Percentiles rank a stretch among this genome's conserved stretches.
These are phyloP conservation scores for Fusarium sp. DNA, from an alignment of 2,329 filamentous ascomycete species.

Conservation along the genomic window DNA sequence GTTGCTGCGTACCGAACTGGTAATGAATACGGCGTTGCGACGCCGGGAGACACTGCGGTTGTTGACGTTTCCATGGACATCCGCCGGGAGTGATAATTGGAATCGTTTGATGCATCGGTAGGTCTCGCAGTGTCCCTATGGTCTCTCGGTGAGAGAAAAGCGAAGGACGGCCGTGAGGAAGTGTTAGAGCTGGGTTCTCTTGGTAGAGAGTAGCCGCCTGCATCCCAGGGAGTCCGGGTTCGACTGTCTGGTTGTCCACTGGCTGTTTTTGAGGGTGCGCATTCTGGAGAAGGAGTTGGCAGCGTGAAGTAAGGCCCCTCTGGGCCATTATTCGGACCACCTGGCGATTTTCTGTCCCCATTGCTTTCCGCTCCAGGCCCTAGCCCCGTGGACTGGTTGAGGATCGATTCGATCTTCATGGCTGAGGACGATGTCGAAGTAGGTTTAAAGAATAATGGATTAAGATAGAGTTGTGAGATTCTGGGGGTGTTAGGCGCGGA, in stretches of 20 bases:
- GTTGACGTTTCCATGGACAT: slow-evolving; percentile 48
- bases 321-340: slow-evolving; percentile 9
- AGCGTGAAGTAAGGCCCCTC: slow-evolving; percentile 37
- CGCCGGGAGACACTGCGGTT: slow-evolving; percentile 16
- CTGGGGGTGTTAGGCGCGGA: slow-evolving; percentile 9
- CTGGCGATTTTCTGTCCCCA: slow-evolving; percentile 17
- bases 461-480: slow-evolving; percentile 11
- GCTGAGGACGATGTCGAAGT: not conserved
- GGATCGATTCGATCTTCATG: slow-evolving; percentile 37
- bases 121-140: slow-evolving; percentile 35
- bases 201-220: slow-evolving; percentile 61
- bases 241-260: slow-evolving; percentile 36
- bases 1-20: slow-evolving; percentile 40
- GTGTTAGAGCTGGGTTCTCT: slow-evolving; percentile 54
- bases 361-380: slow-evolving; percentile 14
- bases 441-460: slow-evolving; percentile 7
- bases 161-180: slow-evolving; percentile 35
- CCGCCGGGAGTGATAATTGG: slow-evolving; percentile 45
- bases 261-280: slow-evolving; percentile 37
- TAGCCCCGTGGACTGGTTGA: slow-evolving; percentile 40
- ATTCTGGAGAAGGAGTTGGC: slow-evolving; percentile 51
- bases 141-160: slow-evolving; percentile 41
- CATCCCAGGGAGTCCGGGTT: slow-evolving; percentile 63
- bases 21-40: slow-evolving; percentile 34
- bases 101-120: slow-evolving; percentile 21